Conservation (phyloP, 176 grass and related monocot species). For the Aegilops speltoides region DNA sequence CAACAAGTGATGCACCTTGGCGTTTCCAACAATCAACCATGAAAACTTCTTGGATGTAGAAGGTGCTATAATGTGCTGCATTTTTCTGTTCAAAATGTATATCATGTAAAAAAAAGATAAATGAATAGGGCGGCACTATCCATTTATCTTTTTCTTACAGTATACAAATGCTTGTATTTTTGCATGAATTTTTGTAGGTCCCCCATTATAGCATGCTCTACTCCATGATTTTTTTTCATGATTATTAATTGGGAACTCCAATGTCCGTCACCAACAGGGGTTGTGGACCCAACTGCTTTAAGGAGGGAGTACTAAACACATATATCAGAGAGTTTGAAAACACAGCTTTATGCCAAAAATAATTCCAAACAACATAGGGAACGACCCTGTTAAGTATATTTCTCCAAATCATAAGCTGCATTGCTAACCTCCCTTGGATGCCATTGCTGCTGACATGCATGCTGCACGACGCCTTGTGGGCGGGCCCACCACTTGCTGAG, state of each 20-base stretch:
- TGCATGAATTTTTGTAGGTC: neutral
- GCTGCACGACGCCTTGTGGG: neutral
- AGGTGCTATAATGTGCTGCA: neutral
- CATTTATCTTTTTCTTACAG: neutral
- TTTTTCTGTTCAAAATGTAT: neutral
- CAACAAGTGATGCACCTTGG: neutral
- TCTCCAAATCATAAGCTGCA: neutral
- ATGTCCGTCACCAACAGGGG: neutral
- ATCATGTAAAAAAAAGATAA: neutral
- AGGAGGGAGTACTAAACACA: no score
- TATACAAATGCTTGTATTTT: slow-evolving; percentile 3
- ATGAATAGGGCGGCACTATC: neutral
- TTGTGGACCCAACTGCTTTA: neutral
- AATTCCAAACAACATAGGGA: neutral
- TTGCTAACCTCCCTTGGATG: neutral
- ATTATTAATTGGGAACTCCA: neutral
- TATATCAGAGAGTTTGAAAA: no score
- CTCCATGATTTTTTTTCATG: neutral
- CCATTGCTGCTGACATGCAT: neutral
- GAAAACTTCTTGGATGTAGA: neutral
- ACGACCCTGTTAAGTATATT: neutral
- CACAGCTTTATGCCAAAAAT: neutral
- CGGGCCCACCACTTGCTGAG: neutral
- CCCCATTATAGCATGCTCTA: neutral
- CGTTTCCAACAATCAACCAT: neutral